Evolutionary conservation across 179 eudicot genomes (phyloP).

Genomic region (Nepenthes alata): DNA sequence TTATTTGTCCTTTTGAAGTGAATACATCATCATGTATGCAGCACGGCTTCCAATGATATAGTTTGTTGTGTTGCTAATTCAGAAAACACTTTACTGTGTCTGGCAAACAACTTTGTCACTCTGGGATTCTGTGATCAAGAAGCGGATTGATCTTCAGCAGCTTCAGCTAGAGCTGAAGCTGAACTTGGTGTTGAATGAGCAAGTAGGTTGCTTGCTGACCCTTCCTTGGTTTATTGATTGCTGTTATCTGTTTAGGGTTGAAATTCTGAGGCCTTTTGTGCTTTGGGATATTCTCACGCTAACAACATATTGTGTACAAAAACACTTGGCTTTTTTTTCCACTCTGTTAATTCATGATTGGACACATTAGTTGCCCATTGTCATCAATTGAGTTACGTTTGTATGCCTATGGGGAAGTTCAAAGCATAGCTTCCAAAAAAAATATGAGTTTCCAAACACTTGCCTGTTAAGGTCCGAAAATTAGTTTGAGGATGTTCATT

Average conservation of each 20-base stretch:
- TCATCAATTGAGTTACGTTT: too few species aligned
- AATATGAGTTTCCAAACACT: too few species aligned
- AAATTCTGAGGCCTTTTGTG: not conserved
- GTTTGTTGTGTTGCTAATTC: conserved; percentile 20
- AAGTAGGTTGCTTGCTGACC: conserved; percentile 29
- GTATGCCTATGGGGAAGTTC: too few species aligned
- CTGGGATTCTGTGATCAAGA: conserved; percentile 45
- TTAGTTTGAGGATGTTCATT: too few species aligned
- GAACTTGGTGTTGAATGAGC: conserved; percentile 40
- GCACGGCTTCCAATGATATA: not conserved
- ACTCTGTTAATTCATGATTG: too few species aligned
- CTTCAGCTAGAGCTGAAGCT: conserved; percentile 53
- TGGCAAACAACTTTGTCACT: conserved; percentile 60
- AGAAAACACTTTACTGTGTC: conserved; percentile 60
- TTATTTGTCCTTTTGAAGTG: too few species aligned
- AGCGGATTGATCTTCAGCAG: conserved; percentile 51
- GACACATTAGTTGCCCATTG: too few species aligned
- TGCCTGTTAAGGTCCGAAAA: too few species aligned
- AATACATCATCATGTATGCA: too few species aligned
- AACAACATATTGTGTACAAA: too few species aligned
- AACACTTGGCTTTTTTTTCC: too few species aligned
- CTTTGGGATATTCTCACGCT: not conserved
- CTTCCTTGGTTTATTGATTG: not conserved
- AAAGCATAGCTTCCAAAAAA: too few species aligned
- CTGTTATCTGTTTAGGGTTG: not conserved